Evolutionary conservation across 2,329 filamentous ascomycete species (phyloP).

Genomic region (Beauveria caledonica): DNA sequence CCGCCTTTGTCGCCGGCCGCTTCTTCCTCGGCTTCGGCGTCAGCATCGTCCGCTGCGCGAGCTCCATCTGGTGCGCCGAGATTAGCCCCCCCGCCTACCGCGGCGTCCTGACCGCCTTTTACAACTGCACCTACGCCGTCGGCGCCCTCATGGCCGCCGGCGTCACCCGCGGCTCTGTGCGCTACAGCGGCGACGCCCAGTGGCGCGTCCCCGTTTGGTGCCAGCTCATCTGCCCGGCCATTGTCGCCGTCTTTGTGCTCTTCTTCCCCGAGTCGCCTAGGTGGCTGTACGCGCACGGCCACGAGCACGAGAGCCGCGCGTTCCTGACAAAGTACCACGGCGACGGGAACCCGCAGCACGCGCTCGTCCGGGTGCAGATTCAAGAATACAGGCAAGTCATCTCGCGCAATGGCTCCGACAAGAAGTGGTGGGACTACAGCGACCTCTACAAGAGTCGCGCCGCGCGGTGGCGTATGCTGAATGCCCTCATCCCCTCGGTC

Average conservation of each 20-base stretch:
- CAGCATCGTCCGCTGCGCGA: slow-evolving; percentile 23
- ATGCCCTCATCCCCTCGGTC: slow-evolving; percentile 2
- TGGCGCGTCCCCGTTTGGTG: slow-evolving; percentile 30
- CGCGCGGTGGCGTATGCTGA: background rate
- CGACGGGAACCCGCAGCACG: slow-evolving; percentile 29
- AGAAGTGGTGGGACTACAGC: slow-evolving; percentile 33
- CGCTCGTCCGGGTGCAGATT: slow-evolving; percentile 31
- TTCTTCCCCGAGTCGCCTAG: slow-evolving; percentile 36
- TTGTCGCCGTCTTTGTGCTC: slow-evolving; percentile 6
- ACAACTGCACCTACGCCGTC: slow-evolving; percentile 32
- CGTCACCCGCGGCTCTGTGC: slow-evolving; percentile 32
- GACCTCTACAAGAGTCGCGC: slow-evolving; percentile 26
- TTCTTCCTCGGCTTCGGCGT: slow-evolving; percentile 52
- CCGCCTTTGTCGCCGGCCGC: slow-evolving; percentile 45
- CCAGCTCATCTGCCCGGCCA: slow-evolving; percentile 17
- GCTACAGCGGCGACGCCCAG: slow-evolving; percentile 17
- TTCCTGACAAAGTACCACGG: slow-evolving; percentile 31
- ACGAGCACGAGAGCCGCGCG: slow-evolving; percentile 26
- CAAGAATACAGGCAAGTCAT: slow-evolving; percentile 24
- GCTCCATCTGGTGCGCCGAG: slow-evolving; percentile 36
- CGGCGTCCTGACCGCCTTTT: slow-evolving; percentile 28
- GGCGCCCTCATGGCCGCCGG: slow-evolving; percentile 40
- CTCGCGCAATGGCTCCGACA: slow-evolving; percentile 29
- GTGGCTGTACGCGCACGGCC: slow-evolving; percentile 31
- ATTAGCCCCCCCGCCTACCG: slow-evolving; percentile 35